These are phyloP conservation scores for Aspergillus sergii DNA, from an alignment of 2,329 filamentous ascomycete species.

Conservation along the genomic window DNA sequence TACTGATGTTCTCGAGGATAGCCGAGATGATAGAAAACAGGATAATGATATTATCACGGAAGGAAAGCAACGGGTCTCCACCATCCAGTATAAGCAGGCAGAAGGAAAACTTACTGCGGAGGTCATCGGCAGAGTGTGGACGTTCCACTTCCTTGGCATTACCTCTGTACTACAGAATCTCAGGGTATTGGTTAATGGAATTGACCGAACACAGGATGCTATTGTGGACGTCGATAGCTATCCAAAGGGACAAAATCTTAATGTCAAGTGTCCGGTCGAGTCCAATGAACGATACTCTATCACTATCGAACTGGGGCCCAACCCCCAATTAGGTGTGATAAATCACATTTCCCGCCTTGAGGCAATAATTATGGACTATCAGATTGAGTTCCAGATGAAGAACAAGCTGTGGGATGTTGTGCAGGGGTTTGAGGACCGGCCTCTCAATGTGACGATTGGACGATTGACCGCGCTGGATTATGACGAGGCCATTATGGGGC, in stretches of 20 bases:
- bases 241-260: slow-evolving; percentile 20
- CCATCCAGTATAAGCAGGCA: slow-evolving; percentile 23
- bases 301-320: slow-evolving; percentile 39
- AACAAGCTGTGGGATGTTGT: slow-evolving; percentile 30
- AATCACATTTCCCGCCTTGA: slow-evolving; percentile 23
- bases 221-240: slow-evolving; percentile 15
- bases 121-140: not conserved
- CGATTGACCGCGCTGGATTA: slow-evolving; percentile 26
- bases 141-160: slow-evolving; percentile 8
- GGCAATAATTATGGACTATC: slow-evolving; percentile 25
- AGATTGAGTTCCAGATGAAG: slow-evolving; percentile 32
- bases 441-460: slow-evolving; percentile 22
- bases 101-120: slow-evolving; percentile 10
- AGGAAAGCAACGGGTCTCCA: slow-evolving; percentile 9
- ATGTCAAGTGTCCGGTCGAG: slow-evolving; percentile 24
- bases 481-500: slow-evolving; percentile 30
- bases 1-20: slow-evolving; percentile 55
- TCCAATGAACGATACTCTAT: slow-evolving; percentile 32
- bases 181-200: slow-evolving; percentile 19
- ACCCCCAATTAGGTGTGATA: slow-evolving; percentile 29
- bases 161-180: slow-evolving; percentile 6
- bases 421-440: slow-evolving; percentile 10
- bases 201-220: slow-evolving; percentile 22
- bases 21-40: slow-evolving; percentile 17
- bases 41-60: not conserved